A percentile compares a stretch with the other conserved stretches of the same genome.
These are phyloP conservation scores for Trichomonas vaginalis DNA, from an alignment of 208 protist genomes.

Conservation along the genomic window DNA sequence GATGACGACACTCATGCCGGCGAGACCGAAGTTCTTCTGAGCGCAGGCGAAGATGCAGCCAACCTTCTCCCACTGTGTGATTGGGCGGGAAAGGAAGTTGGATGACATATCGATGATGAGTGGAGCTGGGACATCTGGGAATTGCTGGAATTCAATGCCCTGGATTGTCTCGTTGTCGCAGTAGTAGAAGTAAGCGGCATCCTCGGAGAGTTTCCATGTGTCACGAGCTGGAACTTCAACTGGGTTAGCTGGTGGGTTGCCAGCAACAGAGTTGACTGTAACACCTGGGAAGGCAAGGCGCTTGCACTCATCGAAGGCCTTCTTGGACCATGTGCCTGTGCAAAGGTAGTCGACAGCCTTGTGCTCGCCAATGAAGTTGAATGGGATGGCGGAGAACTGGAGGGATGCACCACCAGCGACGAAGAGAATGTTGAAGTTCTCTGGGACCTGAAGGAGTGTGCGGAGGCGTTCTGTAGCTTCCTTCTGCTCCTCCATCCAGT, in stretches of 20 bases:
- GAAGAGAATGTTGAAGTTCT: not conserved
- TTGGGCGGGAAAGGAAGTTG: not conserved
- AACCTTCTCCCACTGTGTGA: not conserved
- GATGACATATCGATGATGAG: constrained; percentile 11
- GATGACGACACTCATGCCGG: not conserved
- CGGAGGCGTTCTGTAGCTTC: not conserved
- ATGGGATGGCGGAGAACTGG: constrained; percentile 11
- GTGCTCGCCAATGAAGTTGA: not conserved
- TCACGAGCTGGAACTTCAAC: not conserved
- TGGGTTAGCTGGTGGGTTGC: not conserved
- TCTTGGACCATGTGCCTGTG: constrained; percentile 10
- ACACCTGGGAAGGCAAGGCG: not conserved
- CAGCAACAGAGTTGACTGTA: not conserved
- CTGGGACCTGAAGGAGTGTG: not conserved
- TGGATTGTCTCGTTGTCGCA: constrained; percentile 17
- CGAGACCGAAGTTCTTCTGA: constrained; percentile 1
- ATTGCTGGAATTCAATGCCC: not conserved
- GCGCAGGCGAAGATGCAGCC: not conserved
- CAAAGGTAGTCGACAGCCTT: not conserved
- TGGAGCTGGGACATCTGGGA: constrained; percentile 2
- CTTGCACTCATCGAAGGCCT: not conserved
- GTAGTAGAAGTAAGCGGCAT: not conserved
- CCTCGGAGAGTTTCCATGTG: not conserved
- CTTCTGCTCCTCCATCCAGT: not conserved
- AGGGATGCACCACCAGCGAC: not conserved